A percentile compares a stretch with the other conserved stretches of the same genome.
Conservation (phyloP, 139 green algal genomes). For the Mesostigma viride region DNA sequence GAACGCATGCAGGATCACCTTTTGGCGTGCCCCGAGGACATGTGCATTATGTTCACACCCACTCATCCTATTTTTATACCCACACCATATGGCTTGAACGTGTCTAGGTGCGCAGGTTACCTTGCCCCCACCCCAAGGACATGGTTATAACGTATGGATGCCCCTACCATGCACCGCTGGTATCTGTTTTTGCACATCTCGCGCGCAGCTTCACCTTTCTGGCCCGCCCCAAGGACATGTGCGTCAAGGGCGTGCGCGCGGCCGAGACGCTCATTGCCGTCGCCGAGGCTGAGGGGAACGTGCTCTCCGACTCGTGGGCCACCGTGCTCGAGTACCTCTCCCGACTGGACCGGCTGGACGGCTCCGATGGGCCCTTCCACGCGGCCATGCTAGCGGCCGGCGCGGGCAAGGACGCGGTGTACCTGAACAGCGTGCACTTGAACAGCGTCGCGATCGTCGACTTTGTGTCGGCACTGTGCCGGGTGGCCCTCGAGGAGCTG, state of each 20-base stretch:
- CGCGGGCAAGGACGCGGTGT: constrained; percentile 35
- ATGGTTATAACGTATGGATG: no score
- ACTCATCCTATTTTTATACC: no score
- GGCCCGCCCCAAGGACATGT: constrained; percentile 52
- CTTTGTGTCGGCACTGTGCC: constrained; percentile 75
- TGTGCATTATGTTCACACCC: no score
- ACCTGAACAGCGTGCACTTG: constrained; percentile 43
- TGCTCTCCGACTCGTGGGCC: neutral
- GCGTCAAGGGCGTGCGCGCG: constrained; percentile 61
- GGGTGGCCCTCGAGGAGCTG: constrained; percentile 49
- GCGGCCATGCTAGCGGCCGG: neutral
- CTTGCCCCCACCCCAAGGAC: no score
- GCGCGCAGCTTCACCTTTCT: constrained; percentile 65
- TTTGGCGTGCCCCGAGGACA: no score
- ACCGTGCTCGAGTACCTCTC: constrained; percentile 9
- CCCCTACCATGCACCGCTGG: no score
- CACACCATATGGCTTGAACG: no score
- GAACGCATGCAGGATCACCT: no score
- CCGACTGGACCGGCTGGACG: constrained; percentile 15
- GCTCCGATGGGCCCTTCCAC: neutral
- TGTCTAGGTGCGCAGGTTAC: no score
- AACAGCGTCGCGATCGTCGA: constrained; percentile 74
- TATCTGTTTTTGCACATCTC: no score
- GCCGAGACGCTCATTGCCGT: constrained; percentile 20
- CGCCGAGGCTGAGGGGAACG: constrained; percentile 1